Conservation (phyloP, 805 yeast genomes). For the Yarrowia alimentaria region DNA sequence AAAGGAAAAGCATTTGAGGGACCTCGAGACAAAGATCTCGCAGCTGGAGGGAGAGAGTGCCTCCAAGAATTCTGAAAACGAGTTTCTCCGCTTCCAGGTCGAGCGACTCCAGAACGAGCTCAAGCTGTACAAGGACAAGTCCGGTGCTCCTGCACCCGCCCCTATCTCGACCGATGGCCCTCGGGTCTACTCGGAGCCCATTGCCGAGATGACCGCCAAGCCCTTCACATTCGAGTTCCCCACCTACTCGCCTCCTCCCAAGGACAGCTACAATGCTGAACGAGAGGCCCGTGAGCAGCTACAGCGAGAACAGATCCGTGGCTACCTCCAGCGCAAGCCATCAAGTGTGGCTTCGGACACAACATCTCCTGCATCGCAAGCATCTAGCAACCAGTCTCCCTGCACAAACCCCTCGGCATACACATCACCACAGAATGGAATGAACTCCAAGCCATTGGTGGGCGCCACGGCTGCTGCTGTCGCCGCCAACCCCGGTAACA, state of each 20-base stretch:
- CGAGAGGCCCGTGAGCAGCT: slow-evolving; percentile 14
- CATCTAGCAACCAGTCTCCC: slow-evolving; percentile 22
- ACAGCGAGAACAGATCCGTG: slow-evolving; percentile 22
- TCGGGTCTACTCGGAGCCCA: slow-evolving; percentile 6
- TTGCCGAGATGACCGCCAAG: slow-evolving; percentile 23
- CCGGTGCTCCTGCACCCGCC: background rate
- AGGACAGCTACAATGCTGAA: no score
- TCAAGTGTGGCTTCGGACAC: slow-evolving; percentile 6
- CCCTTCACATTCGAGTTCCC: slow-evolving; percentile 57
- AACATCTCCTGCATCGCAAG: slow-evolving; percentile 13
- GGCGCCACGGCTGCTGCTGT: slow-evolving; percentile 17
- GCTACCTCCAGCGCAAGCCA: slow-evolving; percentile 20
- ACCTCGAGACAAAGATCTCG: slow-evolving; percentile 74
- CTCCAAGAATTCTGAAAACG: slow-evolving; percentile 67
- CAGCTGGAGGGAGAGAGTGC: slow-evolving; percentile 68
- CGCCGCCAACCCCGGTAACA: slow-evolving; percentile 7
- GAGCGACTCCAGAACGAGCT: slow-evolving; percentile 71
- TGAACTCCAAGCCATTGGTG: slow-evolving; percentile 1
- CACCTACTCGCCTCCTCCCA: slow-evolving; percentile 39
- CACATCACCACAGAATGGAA: slow-evolving; percentile 13
- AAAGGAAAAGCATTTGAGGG: slow-evolving; percentile 82
- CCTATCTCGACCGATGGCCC: slow-evolving; percentile 28
- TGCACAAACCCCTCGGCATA: slow-evolving; percentile 18
- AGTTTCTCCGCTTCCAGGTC: slow-evolving; percentile 73
- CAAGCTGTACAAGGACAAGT: slow-evolving; percentile 51